Conservation (phyloP, 768 basidiomycete genomes). For the Roridomyces roridus region DNA sequence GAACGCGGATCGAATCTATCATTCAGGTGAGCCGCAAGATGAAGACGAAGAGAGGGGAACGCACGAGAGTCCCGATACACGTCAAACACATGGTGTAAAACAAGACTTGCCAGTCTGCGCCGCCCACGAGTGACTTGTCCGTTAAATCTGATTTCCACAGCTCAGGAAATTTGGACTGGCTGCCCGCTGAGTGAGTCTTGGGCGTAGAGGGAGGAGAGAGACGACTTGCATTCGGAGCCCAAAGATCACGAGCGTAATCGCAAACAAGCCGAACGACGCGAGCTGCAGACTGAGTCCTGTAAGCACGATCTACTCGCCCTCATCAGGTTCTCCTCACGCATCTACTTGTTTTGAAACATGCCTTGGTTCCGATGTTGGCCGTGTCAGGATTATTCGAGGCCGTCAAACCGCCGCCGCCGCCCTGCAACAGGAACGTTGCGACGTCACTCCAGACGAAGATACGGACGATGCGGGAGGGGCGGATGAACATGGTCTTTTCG, state of each 20-base stretch:
- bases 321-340: no score
- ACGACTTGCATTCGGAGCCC: slow-evolving; percentile 36
- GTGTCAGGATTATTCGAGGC: slow-evolving; percentile 23
- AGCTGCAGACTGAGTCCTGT: slow-evolving; percentile 50
- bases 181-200: neutral
- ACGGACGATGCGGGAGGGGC: slow-evolving; percentile 42
- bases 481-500: slow-evolving; percentile 44
- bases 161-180: neutral
- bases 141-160: neutral
- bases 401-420: slow-evolving; percentile 40
- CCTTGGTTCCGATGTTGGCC: slow-evolving; percentile 30
- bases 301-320: slow-evolving; percentile 46
- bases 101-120: slow-evolving; percentile 52
- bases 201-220: neutral
- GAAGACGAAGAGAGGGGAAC: no score
- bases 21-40: no score
- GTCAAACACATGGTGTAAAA: slow-evolving; percentile 43
- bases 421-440: slow-evolving; percentile 60
- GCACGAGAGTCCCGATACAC: slow-evolving; percentile 53
- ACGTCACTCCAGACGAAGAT: slow-evolving; percentile 58
- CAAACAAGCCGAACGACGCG: slow-evolving; percentile 44
- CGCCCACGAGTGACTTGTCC: neutral
- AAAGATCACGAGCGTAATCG: slow-evolving; percentile 39
- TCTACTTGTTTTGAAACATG: no score
- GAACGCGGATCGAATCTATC: slow-evolving; percentile 57